A percentile compares a stretch with the other conserved stretches of the same genome.
Evolutionary conservation across 2,329 filamentous ascomycete species (phyloP).

Genomic region (Diaporthe longicolla): DNA sequence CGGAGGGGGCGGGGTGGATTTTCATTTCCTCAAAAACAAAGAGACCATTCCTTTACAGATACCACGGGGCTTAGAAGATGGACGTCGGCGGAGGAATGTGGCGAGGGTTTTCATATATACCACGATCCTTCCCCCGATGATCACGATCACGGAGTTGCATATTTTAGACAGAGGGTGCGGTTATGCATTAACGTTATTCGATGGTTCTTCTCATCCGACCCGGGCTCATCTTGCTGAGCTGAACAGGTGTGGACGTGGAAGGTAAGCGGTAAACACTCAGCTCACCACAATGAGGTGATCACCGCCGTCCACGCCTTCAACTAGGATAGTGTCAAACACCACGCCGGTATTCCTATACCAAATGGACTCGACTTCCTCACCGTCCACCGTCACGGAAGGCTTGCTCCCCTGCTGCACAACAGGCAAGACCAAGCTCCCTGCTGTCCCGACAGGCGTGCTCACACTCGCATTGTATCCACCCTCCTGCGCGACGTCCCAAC

Average conservation of each 20-base stretch:
- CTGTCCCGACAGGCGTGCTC: slow-evolving; percentile 47
- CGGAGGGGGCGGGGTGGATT: neutral
- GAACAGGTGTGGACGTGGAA: neutral
- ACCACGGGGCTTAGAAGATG: slow-evolving; percentile 17
- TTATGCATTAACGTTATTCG: neutral
- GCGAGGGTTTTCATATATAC: slow-evolving; percentile 4
- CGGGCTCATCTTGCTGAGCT: neutral
- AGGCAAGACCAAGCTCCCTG: slow-evolving; percentile 47
- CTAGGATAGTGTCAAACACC: slow-evolving; percentile 41
- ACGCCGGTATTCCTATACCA: slow-evolving; percentile 41
- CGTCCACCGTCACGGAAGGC: slow-evolving; percentile 45
- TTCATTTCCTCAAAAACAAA: neutral
- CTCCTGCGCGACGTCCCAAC: slow-evolving; percentile 46
- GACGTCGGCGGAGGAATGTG: slow-evolving; percentile 5
- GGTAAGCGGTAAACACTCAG: slow-evolving; percentile 5
- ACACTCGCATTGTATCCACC: slow-evolving; percentile 46
- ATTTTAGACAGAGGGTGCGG: neutral
- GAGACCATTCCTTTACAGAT: slow-evolving; percentile 17
- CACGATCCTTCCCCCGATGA: slow-evolving; percentile 26
- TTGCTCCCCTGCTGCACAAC: slow-evolving; percentile 35
- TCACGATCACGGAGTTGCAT: neutral
- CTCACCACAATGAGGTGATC: slow-evolving; percentile 39
- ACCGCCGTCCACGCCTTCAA: slow-evolving; percentile 38
- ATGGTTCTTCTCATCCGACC: neutral
- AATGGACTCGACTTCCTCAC: slow-evolving; percentile 26